phyloP scores from a whole-genome alignment of 164 flowering plant species.

The Buxus sempervirens region DNA sequence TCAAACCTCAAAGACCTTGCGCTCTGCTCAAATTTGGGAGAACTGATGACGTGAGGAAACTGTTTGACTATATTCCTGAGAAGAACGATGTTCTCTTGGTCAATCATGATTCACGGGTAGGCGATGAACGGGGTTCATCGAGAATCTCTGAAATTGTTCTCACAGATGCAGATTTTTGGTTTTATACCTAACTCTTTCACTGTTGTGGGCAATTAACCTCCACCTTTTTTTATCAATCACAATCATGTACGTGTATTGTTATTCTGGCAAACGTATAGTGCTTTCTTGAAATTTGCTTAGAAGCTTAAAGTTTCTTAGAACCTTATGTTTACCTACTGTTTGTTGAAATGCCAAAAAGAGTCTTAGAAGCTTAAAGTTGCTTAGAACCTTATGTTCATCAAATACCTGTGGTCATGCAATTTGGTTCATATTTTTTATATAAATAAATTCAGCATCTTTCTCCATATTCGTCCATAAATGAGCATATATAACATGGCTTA shows the following conservation, averaged over 20 bases:
- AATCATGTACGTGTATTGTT: too few species aligned
- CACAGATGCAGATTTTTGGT: slow-evolving; percentile 26
- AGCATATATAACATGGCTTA: background rate
- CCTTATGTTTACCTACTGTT: too few species aligned
- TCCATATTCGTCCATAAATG: background rate
- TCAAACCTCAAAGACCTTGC: slow-evolving; percentile 12
- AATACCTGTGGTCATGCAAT: background rate
- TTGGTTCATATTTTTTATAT: background rate
- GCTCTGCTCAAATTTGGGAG: slow-evolving; percentile 17
- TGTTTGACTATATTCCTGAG: slow-evolving; percentile 33
- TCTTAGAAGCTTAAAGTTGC: too few species aligned
- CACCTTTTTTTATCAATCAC: too few species aligned
- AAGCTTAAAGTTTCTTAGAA: too few species aligned
- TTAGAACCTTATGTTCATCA: too few species aligned
- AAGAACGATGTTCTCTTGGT: slow-evolving; percentile 30
- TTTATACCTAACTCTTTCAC: slow-evolving; percentile 33
- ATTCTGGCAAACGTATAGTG: too few species aligned
- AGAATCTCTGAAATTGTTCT: slow-evolving; percentile 23
- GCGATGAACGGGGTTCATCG: slow-evolving; percentile 22
- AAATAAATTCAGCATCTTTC: background rate
- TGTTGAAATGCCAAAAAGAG: too few species aligned
- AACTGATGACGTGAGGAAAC: slow-evolving; percentile 25
- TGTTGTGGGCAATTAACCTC: slow-evolving; percentile 32
- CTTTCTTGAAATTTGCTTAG: too few species aligned
- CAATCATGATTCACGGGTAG: slow-evolving; percentile 32